Percentiles rank a stretch among this genome's conserved stretches.
phyloP scores from a whole-genome alignment of 2,329 filamentous ascomycete genomes.

The Raffaelea deltoideospora region DNA sequence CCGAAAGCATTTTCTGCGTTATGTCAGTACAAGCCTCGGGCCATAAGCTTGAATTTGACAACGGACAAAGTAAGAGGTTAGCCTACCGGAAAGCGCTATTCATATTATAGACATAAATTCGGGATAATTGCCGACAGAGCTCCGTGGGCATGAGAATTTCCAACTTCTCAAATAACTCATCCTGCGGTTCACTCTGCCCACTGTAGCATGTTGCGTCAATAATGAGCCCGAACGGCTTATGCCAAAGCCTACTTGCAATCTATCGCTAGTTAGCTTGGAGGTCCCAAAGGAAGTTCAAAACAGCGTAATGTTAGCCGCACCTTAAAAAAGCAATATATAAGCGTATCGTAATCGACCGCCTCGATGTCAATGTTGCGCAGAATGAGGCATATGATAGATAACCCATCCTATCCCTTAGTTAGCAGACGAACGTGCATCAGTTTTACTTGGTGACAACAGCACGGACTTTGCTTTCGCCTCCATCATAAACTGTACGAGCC shows the following conservation, averaged over 20 bases:
- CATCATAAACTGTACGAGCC: conserved; percentile 52
- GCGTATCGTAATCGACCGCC: conserved; percentile 47
- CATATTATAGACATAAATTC: conserved; percentile 60
- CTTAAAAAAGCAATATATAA: conserved; percentile 55
- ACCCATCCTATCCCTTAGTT: conserved; percentile 39
- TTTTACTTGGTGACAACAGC: too few relatives aligned
- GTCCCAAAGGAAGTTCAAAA: background rate
- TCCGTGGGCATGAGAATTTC: conserved; percentile 49
- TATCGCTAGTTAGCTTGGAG: conserved; percentile 13
- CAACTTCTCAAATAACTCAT: conserved; percentile 48
- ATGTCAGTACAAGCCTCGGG: too few relatives aligned
- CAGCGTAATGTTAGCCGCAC: conserved; percentile 17
- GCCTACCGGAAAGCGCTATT: conserved; percentile 49
- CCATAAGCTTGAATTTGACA: background rate
- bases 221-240: conserved; percentile 51
- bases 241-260: conserved; percentile 57
- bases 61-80: background rate
- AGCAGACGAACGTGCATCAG: too few relatives aligned
- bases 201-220: conserved; percentile 58
- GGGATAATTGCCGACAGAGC: conserved; percentile 39
- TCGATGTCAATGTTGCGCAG: conserved; percentile 52
- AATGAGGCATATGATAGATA: conserved; percentile 55
- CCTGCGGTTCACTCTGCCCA: conserved; percentile 49
- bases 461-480: conserved; percentile 58
- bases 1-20: conserved; percentile 45